Base-by-base conservation (phyloP, 2,329 filamentous ascomycete species). In the Fonsecaea nubica region DNA sequence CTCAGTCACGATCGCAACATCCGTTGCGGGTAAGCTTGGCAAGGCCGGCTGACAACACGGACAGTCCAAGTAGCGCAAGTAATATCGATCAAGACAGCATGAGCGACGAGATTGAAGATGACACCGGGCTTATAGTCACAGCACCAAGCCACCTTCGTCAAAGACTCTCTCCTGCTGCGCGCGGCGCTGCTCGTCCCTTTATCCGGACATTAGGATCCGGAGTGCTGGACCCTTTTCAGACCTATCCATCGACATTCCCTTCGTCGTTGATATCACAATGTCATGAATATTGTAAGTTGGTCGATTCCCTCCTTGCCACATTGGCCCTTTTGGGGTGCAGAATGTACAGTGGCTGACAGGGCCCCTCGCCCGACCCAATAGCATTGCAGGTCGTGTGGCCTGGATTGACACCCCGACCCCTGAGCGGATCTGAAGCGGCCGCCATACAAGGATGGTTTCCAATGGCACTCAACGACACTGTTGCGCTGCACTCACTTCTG, bases 381-480 rank as follows among this genome's bases (percentile, higher is more conserved):
- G 60, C 60, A 33, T 40, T 62, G 60, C 48, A 56, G 25, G 60
- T 62, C 6, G 32, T 62, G 10, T 62, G 60, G 60, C 60, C 60
- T 5, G 60, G 60, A 4, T 48, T 62, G 50, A 62, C 60, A 18
- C 60, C 60, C 15, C 25, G 36, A n/a, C 38, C 60, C 7, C 21
- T 55, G 2, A 50, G 25, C 35, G 53, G 21, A 6, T 13, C 45
- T 8, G 50, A 45, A 32, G 35, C 60, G 10, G 50, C 60, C 4
- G 60, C 60, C 2, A 56, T 33, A 36, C 30, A 45, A n/a, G 60
- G 30, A 25, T 62, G 60, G 60, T 62, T 62, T 48, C 60, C 60
- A 1, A 62, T 62, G 50, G 50, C 36, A 36, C 40, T 62, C 25
- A 55, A 56, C 38, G 60, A 62, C 48, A 45, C 60, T 12, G 40